phyloP scores from a whole-genome alignment of 148 eudicot genomes.

The Dysphania ambrosioides region DNA sequence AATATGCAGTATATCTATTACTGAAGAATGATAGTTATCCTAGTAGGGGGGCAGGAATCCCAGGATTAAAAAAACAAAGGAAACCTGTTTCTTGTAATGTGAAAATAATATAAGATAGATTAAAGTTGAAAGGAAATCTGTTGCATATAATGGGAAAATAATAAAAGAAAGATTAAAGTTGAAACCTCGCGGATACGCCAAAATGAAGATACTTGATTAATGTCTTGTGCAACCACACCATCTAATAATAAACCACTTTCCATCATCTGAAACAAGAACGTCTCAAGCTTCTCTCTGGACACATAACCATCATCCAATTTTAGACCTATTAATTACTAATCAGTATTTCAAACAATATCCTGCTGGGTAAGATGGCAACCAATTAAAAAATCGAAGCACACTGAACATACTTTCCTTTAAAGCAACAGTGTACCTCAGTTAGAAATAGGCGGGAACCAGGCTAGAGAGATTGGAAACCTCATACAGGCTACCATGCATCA shows the following conservation, averaged over 20 bases:
- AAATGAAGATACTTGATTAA: conserved; percentile 84
- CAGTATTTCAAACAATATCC: neutral
- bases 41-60: neutral
- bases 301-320: conserved; percentile 25
- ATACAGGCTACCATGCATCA: neutral
- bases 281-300: conserved; percentile 90
- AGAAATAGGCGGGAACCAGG: neutral
- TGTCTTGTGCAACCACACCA: conserved; percentile 94
- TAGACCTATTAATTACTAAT: conserved; percentile 2
- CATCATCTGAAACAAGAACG: conserved; percentile 70
- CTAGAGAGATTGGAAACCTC: neutral
- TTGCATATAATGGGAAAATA: neutral
- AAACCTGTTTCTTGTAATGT: neutral
- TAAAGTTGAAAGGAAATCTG: conserved; percentile 25
- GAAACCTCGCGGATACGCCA: conserved; percentile 96
- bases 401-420: neutral
- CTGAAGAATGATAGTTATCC: neutral
- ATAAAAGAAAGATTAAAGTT: neutral
- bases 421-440: neutral
- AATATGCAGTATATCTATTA: neutral
- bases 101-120: neutral
- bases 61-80: neutral
- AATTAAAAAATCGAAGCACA: conserved; percentile 2
- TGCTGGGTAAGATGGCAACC: neutral
- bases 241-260: conserved; percentile 82